Evolutionary conservation across 192 early-diverging fungal species (phyloP), one percentile per base, ranked within the genome.

Genomic region (Jimgerdemannia lactiflua): DNA sequence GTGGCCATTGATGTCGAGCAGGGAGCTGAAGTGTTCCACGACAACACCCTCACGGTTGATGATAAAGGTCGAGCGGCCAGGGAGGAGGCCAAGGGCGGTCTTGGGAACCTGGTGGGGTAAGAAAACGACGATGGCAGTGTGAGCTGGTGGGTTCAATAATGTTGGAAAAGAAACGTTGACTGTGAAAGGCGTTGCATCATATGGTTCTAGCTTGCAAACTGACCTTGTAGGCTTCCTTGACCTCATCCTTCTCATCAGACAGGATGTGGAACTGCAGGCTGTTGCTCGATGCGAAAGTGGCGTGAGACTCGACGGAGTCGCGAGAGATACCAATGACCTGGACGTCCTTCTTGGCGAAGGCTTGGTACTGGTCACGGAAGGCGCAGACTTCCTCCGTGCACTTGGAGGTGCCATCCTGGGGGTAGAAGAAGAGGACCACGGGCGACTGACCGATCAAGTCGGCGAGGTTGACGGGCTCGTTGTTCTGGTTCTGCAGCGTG

Each of bases 361-460:
- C 49, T 70, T 82, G 71, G 69, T 78, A 79, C 40, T 72, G 70
- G 40, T 84, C 82, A 64, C 82, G 76, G 43, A 84, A 84, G 40
- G 67, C 54, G 42, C 82, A 84, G 4, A 76, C 82, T 80, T 81
- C 74, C 77, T 79, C 75, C 44, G 72, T 79, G 67, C 82, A 84
- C 8, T 75, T 75, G 67, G 69, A 76, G 2, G 74, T 77, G 73
- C 77, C 76, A 9, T 84, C 77, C n/a, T 76, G 78, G 10, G 82
- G 82, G 74, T 84, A 84, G 59, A 84, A 84, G 71, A 84, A 84
- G 17, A 84, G 39, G 11, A 83, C 44, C 14, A 72, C 71, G 4
- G 77, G 66, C 17, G 70, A 69, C 17, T 76, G 54, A 6, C 82
- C 82, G 70, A 84, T 71, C 39, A 82, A 43, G 17, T 78, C 66